Conservation (phyloP, 2,329 filamentous ascomycete species). For the Biscogniauxia sp. region DNA sequence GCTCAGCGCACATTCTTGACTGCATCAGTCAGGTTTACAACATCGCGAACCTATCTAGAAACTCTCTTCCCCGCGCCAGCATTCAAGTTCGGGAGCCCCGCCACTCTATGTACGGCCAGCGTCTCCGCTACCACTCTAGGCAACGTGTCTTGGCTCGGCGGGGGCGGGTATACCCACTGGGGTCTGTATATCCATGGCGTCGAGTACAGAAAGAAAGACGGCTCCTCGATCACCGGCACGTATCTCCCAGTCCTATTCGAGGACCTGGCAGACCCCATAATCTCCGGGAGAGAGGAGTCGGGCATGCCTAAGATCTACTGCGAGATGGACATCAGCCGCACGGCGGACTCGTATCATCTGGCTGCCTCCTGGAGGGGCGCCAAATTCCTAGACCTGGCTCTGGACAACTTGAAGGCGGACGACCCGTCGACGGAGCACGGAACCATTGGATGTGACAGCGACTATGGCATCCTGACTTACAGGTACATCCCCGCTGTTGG, state of each 20-base stretch:
- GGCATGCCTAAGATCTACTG: slow-evolving; percentile 60
- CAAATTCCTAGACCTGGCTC: slow-evolving; percentile 38
- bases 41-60: slow-evolving; percentile 46
- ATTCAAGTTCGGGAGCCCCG: slow-evolving; percentile 42
- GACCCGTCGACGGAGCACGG: slow-evolving; percentile 25
- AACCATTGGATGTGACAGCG: slow-evolving; percentile 22
- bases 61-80: slow-evolving; percentile 43
- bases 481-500: slow-evolving; percentile 57
- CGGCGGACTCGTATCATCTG: slow-evolving; percentile 33
- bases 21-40: slow-evolving; percentile 48
- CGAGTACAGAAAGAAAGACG: slow-evolving; percentile 51
- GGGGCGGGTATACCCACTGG: slow-evolving; percentile 55
- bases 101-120: slow-evolving; percentile 44
- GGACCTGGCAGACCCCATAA: slow-evolving; percentile 55
- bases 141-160: slow-evolving; percentile 60
- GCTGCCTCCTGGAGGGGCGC: slow-evolving; percentile 42
- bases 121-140: slow-evolving; percentile 42
- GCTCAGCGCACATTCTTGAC: slow-evolving; percentile 40
- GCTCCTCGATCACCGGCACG: slow-evolving; percentile 46
- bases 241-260: slow-evolving; percentile 60
- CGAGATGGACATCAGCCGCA: slow-evolving; percentile 44
- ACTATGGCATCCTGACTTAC: slow-evolving; percentile 53
- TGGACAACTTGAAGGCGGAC: slow-evolving; percentile 34
- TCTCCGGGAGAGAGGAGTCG: slow-evolving; percentile 58
- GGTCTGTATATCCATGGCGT: slow-evolving; percentile 64